Conservation (phyloP, 2,329 filamentous ascomycete species). For the Exophiala phaeomuriformis region DNA sequence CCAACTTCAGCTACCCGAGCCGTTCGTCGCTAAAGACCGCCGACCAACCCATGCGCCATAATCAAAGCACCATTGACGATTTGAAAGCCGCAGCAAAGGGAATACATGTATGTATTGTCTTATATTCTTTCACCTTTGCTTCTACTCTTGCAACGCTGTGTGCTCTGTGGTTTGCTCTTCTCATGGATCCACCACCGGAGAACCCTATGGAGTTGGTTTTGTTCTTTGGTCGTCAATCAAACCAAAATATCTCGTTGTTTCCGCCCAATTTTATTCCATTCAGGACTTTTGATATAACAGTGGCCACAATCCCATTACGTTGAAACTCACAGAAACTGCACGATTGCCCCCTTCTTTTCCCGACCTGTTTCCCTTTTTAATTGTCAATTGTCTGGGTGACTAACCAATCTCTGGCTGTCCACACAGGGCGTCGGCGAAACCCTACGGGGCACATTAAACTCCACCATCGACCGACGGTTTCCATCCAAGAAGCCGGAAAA, state of each 20-base stretch:
- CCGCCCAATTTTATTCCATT: no score
- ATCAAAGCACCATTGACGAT: conserved; percentile 21
- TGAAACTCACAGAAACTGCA: no score
- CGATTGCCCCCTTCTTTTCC: background rate
- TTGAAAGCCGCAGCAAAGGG: conserved; percentile 24
- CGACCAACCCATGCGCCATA: conserved; percentile 18
- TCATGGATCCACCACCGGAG: no score
- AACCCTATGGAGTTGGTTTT: no score
- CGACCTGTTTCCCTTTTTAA: background rate
- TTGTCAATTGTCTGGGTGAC: background rate
- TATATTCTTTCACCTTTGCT: no score
- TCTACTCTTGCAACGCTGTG: no score
- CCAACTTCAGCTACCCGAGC: conserved; percentile 25
- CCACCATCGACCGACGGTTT: conserved; percentile 20
- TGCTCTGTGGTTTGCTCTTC: no score
- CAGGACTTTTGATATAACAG: no score
- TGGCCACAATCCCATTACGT: no score
- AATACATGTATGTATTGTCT: conserved; percentile 15
- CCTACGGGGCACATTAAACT: conserved; percentile 24
- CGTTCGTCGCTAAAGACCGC: conserved; percentile 17
- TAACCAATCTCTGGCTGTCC: background rate
- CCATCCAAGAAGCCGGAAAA: conserved; percentile 23
- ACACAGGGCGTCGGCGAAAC: conserved; percentile 25
- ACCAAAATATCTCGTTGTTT: no score
- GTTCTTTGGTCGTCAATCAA: no score